Evolutionary conservation across 139 green algal genomes (phyloP), one percentile per base, ranked within the genome.

Genomic region (Pseudopediastrum boryanum): DNA sequence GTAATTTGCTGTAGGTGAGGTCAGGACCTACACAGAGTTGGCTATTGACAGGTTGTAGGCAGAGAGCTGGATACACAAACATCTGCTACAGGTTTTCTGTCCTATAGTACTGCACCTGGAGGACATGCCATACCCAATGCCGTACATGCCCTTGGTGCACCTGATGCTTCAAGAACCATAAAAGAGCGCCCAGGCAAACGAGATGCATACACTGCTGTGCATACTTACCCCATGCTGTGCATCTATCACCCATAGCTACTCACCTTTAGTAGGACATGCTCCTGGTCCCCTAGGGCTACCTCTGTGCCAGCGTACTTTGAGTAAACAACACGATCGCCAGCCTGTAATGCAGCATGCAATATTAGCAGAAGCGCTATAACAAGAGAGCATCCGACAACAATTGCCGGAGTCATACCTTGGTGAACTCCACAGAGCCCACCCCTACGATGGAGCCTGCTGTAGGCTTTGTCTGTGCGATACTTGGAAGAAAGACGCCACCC

Each of bases 261-360:
- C 83, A 95, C 92, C 91, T 98, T 99, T 25, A 99, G 89, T 59
- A 99, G 79, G 35, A 99, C 86, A 64, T 95, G 88, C 48, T 91
- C 85, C 4, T 71, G 80, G 50, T 85, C 92, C 19, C 85, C 63
- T n/a, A 98, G 42, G 39, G 93, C 87, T 25, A 99, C 50, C 78
- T 98, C 93, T 33, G 95, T 98, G 69, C 96, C 96, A 16, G 96
- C 95, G 70, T 92, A 99, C 91, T 99, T 97, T 39, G 88, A 94
- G 87, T 98, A 98, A 31, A 98, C 88, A 29, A 99, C 93, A 12
- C 87, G 91, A 81, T 97, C 94, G n/a, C 94, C 94, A 10, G 42
- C 72, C 88, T 95, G 46, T 56, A 16, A 19, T n/a, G 46, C 46
- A 16, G 46, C 12, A 16, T 16, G 16, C 46, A 56, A 56, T 56